Evolutionary conservation across 163 green algal genomes (phyloP).

Genomic region (Chloromonas sp.): DNA sequence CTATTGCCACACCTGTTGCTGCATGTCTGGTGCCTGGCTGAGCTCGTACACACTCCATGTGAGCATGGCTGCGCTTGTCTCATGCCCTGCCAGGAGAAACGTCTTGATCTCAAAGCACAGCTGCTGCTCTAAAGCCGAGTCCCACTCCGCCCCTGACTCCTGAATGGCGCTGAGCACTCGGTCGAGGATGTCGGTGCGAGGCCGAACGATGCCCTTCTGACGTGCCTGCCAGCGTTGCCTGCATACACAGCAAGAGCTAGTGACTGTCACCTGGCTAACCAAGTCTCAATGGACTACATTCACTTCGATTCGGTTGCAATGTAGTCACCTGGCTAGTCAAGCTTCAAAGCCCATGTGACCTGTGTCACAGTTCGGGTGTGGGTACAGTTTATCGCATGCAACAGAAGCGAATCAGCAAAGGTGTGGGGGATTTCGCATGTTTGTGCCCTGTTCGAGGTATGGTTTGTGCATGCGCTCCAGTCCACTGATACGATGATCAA

Average conservation of each 20-base stretch:
- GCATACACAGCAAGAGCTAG: background rate
- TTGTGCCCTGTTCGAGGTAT: too few species aligned
- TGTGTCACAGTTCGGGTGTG: too few species aligned
- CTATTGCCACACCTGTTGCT: constrained; percentile 42
- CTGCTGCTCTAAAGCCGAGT: constrained; percentile 66
- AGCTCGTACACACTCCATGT: constrained; percentile 88
- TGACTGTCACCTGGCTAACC: background rate
- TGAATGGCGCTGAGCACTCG: constrained; percentile 64
- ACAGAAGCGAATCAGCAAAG: background rate
- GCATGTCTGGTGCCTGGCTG: constrained; percentile 24
- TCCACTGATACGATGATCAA: too few species aligned
- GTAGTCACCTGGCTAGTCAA: background rate
- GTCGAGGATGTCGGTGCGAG: constrained; percentile 79
- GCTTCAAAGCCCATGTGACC: background rate
- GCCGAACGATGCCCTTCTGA: constrained; percentile 12
- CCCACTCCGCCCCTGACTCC: constrained; percentile 58
- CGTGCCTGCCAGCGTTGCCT: constrained; percentile 18
- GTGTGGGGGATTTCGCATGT: background rate
- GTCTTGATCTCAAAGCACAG: constrained; percentile 96
- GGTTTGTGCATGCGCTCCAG: too few species aligned
- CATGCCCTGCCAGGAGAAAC: constrained; percentile 92
- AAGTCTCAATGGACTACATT: background rate
- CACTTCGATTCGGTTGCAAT: background rate
- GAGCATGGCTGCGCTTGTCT: constrained; percentile 92
- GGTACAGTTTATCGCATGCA: too few species aligned